Evolutionary conservation across 352 stramenopile genomes (phyloP), one percentile per base, ranked within the genome.

Genomic region (Thraustochytrium striatum): DNA sequence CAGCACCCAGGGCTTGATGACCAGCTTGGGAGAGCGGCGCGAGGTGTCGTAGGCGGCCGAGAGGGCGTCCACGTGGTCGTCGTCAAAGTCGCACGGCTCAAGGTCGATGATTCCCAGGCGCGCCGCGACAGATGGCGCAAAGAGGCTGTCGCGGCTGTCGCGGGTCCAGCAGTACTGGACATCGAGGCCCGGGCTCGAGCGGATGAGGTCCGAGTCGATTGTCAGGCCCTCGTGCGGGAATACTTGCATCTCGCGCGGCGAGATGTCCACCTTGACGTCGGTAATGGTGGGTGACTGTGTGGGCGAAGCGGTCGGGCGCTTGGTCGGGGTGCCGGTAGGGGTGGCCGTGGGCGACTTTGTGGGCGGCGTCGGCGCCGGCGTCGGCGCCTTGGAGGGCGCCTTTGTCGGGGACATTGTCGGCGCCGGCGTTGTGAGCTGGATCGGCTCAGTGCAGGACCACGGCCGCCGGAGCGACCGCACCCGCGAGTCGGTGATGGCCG

Each of bases 121-220:
- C 16, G 21, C 62, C 28, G 57, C 62, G 21, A 73, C n/a, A 2
- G 41, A 38, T 36, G 41, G n/a, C n/a, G 39, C 30, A 28, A 59
- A 73, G 16, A n/a, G 19, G 28, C 39, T 41, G 43, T 52, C 43
- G 43, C 43, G 43, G 16, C 16, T 28, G 0, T 16, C 25, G 16
- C 69, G 69, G 16, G 28, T 52, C 69, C 69, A 79, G 52, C 69
- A 79, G 32, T 79, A 79, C 52, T 79, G 7, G 39, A 79, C n/a
- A 16, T n/a, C 21, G 5, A 21, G 35, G n/a, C 43, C 39, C 11
- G 69, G 25, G 13, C 57, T 16, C 19, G 50, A 30, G 28, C 36
- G 13, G 0, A 57, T 13, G 3, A 79, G 7, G 50, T 36, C 13
- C 3, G 69, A 52, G 9, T 47, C 43, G 25, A 79, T 11, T 28